Percentiles rank a stretch among this genome's conserved stretches.
These are phyloP conservation scores for Pezicula carpinea DNA, from an alignment of 2,329 filamentous ascomycete species.

Conservation along the genomic window DNA sequence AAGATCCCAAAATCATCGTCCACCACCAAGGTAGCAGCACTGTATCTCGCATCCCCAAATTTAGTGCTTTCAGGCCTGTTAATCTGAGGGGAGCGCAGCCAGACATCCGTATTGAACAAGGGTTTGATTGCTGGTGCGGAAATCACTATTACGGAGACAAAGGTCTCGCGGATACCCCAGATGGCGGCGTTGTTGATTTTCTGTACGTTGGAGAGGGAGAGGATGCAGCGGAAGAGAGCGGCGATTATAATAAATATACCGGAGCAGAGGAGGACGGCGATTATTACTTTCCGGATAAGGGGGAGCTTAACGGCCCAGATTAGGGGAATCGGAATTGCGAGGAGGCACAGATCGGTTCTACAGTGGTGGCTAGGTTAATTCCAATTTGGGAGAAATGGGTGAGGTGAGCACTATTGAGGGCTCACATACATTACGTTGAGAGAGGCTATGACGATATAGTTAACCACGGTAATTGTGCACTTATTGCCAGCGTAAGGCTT, in stretches of 20 bases:
- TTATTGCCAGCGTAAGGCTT: slow-evolving; percentile 13
- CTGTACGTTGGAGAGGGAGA: slow-evolving; percentile 32
- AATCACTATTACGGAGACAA: slow-evolving; percentile 39
- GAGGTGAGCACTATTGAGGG: not conserved
- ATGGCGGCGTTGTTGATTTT: slow-evolving; percentile 34
- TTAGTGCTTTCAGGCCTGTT: not conserved
- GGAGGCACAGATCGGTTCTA: slow-evolving; percentile 33
- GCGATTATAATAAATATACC: slow-evolving; percentile 40
- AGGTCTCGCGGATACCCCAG: slow-evolving; percentile 40
- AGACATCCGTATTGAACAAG: slow-evolving; percentile 30
- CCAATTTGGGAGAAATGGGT: not conserved
- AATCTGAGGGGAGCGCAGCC: slow-evolving; percentile 24
- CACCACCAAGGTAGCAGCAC: no score
- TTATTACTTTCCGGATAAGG: slow-evolving; percentile 31
- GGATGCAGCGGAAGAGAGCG: slow-evolving; percentile 36
- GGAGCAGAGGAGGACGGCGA: slow-evolving; percentile 36
- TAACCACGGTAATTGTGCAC: slow-evolving; percentile 32
- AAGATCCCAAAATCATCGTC: no score
- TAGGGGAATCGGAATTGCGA: slow-evolving; percentile 36
- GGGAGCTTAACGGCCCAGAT: slow-evolving; percentile 30
- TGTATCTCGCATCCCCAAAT: no score
- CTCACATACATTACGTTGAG: slow-evolving; percentile 25
- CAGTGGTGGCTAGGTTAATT: slow-evolving; percentile 21
- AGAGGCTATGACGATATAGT: slow-evolving; percentile 33
- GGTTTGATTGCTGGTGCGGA: slow-evolving; percentile 38